Evolutionary conservation across 148 eudicot genomes (phyloP).

Genomic region (Persicaria maculosa): DNA sequence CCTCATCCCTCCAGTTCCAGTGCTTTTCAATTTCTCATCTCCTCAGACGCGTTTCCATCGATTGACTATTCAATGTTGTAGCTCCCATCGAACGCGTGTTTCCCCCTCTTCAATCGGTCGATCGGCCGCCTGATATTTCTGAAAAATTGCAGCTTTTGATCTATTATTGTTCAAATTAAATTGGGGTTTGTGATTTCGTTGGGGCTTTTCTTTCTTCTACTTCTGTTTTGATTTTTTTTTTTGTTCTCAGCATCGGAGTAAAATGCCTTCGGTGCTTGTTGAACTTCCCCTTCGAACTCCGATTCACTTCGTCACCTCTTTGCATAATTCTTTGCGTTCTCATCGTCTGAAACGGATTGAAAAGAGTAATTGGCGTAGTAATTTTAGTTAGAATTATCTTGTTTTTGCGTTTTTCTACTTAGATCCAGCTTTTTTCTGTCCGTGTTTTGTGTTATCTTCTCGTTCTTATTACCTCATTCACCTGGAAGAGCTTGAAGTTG

Average conservation of each 20-base stretch:
- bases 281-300: slow-evolving; percentile 37
- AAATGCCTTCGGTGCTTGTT: slow-evolving; percentile 82
- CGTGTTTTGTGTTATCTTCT: neutral
- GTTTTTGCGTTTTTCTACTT: neutral
- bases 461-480: slow-evolving; percentile 6
- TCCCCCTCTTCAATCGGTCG: neutral
- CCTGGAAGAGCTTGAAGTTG: slow-evolving; percentile 2
- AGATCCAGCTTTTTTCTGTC: neutral
- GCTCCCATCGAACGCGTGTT: neutral
- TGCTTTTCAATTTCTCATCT: neutral
- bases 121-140: neutral
- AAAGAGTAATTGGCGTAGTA: slow-evolving; percentile 85
- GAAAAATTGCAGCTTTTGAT: neutral
- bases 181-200: neutral
- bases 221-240: slow-evolving; percentile 18
- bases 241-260: slow-evolving; percentile 55
- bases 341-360: slow-evolving; percentile 75
- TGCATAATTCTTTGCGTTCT: slow-evolving; percentile 45
- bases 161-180: neutral
- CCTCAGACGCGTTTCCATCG: neutral
- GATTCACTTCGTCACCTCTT: slow-evolving; percentile 26
- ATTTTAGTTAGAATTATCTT: slow-evolving; percentile 65
- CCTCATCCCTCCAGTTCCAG: slow-evolving; percentile 1
- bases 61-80: slow-evolving; percentile 1
- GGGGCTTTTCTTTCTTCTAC: slow-evolving; percentile 12